Evolutionary conservation across 2,329 filamentous ascomycete genomes (phyloP).

Genomic region (Fusarium denticulatum): DNA sequence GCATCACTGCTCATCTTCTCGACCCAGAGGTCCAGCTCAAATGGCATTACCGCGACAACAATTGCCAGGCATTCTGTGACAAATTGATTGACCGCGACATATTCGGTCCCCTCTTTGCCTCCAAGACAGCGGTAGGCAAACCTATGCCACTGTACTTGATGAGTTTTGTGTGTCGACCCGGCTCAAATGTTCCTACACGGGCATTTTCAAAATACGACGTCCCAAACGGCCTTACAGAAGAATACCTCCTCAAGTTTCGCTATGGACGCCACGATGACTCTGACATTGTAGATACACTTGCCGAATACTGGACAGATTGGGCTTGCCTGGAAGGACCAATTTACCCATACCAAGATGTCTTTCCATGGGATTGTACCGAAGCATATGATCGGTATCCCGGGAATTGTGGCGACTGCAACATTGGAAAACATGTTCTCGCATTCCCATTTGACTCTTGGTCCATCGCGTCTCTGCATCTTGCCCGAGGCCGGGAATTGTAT

Average conservation of each 20-base stretch:
- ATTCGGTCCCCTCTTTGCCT: constrained; percentile 44
- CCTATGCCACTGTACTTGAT: constrained; percentile 48
- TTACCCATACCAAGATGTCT: constrained; percentile 53
- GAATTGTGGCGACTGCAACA: constrained; percentile 51
- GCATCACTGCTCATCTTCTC: constrained; percentile 43
- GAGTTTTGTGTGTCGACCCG: constrained; percentile 51
- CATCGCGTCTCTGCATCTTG: constrained; percentile 50
- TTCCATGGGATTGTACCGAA: constrained; percentile 59
- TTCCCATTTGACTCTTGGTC: constrained; percentile 57
- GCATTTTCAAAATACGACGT: constrained; percentile 48
- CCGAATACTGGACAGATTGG: constrained; percentile 59
- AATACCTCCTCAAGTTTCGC: constrained; percentile 52
- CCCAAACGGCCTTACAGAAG: constrained; percentile 52
- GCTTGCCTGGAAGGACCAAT: constrained; percentile 49
- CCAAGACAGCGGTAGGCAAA: background rate
- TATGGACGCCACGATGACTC: constrained; percentile 51
- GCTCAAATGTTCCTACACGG: constrained; percentile 32
- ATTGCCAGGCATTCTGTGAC: constrained; percentile 52
- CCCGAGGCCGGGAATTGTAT: constrained; percentile 48
- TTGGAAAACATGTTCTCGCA: constrained; percentile 55
- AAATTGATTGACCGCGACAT: constrained; percentile 44
- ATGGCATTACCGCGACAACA: constrained; percentile 48
- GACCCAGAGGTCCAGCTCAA: constrained; percentile 38
- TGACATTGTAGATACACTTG: constrained; percentile 53
- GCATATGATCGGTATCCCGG: constrained; percentile 50